These are phyloP conservation scores for Ballota nigra DNA, from an alignment of 257 asterid species.

Conservation along the genomic window DNA sequence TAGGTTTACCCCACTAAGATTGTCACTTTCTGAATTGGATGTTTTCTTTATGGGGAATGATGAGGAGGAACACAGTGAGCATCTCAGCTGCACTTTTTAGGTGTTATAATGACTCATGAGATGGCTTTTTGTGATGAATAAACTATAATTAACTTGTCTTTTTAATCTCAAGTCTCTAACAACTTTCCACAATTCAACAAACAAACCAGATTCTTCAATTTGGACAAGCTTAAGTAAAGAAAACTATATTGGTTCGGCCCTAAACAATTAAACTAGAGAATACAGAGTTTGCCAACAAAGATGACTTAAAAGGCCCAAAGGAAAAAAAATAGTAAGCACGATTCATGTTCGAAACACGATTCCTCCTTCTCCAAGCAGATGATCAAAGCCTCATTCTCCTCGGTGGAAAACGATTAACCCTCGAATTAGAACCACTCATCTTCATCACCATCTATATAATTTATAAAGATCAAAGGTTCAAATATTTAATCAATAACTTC, in stretches of 20 bases:
- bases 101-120: slow-evolving; percentile 19
- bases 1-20: slow-evolving; percentile 28
- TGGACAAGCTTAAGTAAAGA: background rate
- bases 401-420: background rate
- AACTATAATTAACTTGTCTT: background rate
- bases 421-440: background rate
- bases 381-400: background rate
- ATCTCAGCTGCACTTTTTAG: slow-evolving; percentile 16
- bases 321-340: no score
- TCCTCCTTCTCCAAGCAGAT: no score
- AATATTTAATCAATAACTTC: background rate
- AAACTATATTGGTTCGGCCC: no score
- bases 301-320: no score
- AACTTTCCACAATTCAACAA: background rate
- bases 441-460: background rate
- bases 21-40: slow-evolving; percentile 25
- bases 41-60: slow-evolving; percentile 21
- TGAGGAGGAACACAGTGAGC: no score
- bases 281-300: no score
- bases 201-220: background rate
- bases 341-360: no score
- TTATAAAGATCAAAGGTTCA: background rate
- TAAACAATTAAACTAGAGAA: no score
- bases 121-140: background rate
- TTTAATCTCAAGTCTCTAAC: no score